Percentiles rank a stretch among this genome's conserved stretches.
These are phyloP conservation scores for Polyporus arcularius DNA, from an alignment of 768 basidiomycete genomes.

Conservation along the genomic window DNA sequence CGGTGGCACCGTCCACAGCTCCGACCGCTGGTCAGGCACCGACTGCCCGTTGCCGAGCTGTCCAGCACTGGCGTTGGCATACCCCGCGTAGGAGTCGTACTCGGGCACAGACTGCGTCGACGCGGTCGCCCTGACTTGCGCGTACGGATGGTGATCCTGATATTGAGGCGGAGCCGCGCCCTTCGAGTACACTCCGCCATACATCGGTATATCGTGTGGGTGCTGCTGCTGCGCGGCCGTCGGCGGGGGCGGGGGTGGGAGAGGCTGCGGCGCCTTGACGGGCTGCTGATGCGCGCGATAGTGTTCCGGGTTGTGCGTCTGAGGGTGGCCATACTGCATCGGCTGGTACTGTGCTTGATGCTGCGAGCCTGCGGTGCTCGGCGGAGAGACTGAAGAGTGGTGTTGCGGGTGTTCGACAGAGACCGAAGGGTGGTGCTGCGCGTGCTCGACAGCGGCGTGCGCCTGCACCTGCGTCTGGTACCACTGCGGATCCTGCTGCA, in stretches of 20 bases:
- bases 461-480: background rate
- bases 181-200: background rate
- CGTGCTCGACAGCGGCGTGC: background rate
- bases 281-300: background rate
- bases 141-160: background rate
- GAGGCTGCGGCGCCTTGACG: background rate
- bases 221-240: background rate
- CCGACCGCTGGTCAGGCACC: conserved; percentile 4
- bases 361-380: background rate
- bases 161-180: background rate
- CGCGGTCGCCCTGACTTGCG: conserved; percentile 3
- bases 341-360: background rate
- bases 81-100: conserved; percentile 2
- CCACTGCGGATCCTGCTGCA: conserved; percentile 6
- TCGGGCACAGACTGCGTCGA: background rate
- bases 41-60: background rate
- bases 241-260: background rate
- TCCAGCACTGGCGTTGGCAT: no score
- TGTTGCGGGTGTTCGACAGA: background rate
- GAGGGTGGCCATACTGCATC: background rate
- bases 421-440: background rate
- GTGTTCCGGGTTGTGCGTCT: background rate
- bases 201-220: conserved; percentile 3
- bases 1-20: conserved; percentile 6
- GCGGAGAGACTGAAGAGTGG: background rate